These are phyloP conservation scores for Gynochthodes officinalis DNA, from an alignment of 257 asterid genomes.

Conservation along the genomic window DNA sequence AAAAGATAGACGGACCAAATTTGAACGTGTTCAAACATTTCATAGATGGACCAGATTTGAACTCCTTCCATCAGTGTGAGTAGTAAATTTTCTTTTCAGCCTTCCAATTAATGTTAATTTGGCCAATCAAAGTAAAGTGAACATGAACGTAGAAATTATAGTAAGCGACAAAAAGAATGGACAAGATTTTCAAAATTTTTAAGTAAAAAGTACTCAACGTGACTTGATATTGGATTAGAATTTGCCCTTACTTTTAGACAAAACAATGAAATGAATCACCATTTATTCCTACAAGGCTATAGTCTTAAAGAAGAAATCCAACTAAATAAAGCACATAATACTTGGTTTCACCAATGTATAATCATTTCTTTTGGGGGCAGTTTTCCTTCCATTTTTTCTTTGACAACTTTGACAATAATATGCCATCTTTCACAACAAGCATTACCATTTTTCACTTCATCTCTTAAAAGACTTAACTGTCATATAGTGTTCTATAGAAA, in stretches of 20 bases:
- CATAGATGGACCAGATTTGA: constrained; percentile 30
- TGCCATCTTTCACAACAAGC: too few relatives aligned
- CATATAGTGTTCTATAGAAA: too few relatives aligned
- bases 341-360: neutral
- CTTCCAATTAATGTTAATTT: constrained; percentile 27
- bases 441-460: too few relatives aligned
- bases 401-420: too few relatives aligned
- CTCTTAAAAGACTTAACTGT: too few relatives aligned
- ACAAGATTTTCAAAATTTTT: neutral
- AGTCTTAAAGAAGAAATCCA: constrained; percentile 6
- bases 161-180: neutral
- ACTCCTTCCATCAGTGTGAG: neutral
- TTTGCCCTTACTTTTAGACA: constrained; percentile 4
- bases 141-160: neutral
- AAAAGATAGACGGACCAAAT: constrained; percentile 29
- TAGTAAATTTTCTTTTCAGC: constrained; percentile 16
- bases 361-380: neutral
- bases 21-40: too few relatives aligned
- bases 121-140: constrained; percentile 33
- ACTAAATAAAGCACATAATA: constrained; percentile 9
- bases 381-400: neutral
- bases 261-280: neutral
- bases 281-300: neutral
- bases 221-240: neutral
- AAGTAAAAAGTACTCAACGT: constrained; percentile 10